Percentiles rank a stretch among this genome's conserved stretches.
Evolutionary conservation across 768 basidiomycete species (phyloP).

Genomic region (Amanita fuliginea): DNA sequence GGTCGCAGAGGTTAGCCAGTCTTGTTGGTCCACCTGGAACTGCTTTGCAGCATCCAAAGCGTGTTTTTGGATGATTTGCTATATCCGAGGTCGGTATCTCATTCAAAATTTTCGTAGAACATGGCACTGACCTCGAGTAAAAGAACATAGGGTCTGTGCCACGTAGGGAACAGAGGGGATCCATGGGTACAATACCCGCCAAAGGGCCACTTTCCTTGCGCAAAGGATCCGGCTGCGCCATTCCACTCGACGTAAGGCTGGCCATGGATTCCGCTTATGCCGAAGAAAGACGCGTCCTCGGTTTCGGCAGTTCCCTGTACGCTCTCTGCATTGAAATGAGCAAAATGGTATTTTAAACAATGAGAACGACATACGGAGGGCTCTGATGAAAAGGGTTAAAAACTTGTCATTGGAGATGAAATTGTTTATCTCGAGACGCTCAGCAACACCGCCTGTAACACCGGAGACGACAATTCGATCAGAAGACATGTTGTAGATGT

Average conservation of each 20-base stretch:
- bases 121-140: slow-evolving; percentile 36
- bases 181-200: slow-evolving; percentile 50
- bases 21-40: slow-evolving; percentile 21
- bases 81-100: not conserved
- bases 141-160: slow-evolving; percentile 43
- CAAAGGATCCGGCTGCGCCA: slow-evolving; percentile 20
- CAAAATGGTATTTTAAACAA: not conserved
- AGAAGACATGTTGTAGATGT: not conserved
- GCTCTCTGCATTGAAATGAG: slow-evolving; percentile 12
- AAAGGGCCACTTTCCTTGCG: slow-evolving; percentile 13
- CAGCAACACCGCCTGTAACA: slow-evolving; percentile 19
- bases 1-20: slow-evolving; percentile 22
- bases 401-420: slow-evolving; percentile 30
- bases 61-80: slow-evolving; percentile 37
- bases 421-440: slow-evolving; percentile 32
- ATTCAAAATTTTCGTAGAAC: not conserved
- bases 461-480: slow-evolving; percentile 17
- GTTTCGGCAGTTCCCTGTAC: slow-evolving; percentile 20
- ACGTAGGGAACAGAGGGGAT: slow-evolving; percentile 41
- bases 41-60: slow-evolving; percentile 29
- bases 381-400: slow-evolving; percentile 42
- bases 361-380: slow-evolving; percentile 22
- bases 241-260: slow-evolving; percentile 35
- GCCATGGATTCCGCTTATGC: slow-evolving; percentile 42
- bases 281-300: slow-evolving; percentile 27